Evolutionary conservation across 2,329 filamentous ascomycete species (phyloP).

Genomic region (Rhynchosporium secalis): DNA sequence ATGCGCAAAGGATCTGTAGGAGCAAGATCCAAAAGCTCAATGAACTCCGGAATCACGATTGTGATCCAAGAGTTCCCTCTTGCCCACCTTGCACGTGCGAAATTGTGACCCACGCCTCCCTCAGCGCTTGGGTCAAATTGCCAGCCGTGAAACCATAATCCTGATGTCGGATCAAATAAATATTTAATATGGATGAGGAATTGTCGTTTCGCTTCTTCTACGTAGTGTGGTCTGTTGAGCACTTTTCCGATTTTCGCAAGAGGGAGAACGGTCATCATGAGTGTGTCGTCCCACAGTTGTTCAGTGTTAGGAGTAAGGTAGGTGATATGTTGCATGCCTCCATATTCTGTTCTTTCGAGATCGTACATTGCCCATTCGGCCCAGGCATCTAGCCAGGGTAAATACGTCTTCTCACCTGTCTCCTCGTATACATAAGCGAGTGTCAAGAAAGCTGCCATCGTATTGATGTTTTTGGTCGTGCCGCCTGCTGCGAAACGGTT

Average conservation of each 20-base stretch:
- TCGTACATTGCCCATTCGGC: conserved; percentile 82
- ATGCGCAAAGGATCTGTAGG: conserved; percentile 51
- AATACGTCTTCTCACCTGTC: conserved; percentile 65
- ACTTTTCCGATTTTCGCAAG: conserved; percentile 71
- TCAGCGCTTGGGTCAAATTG: conserved; percentile 54
- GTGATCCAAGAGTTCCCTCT: conserved; percentile 73
- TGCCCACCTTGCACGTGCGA: conserved; percentile 58
- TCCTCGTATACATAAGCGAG: conserved; percentile 78
- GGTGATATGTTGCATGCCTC: conserved; percentile 43
- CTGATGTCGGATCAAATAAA: conserved; percentile 69
- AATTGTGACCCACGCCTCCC: conserved; percentile 56
- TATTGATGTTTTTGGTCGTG: conserved; percentile 85
- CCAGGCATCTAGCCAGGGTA: conserved; percentile 79
- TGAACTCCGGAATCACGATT: conserved; percentile 79
- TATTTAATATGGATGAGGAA: conserved; percentile 79
- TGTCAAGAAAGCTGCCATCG: conserved; percentile 76
- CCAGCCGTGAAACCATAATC: conserved; percentile 79
- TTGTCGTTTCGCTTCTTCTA: conserved; percentile 76
- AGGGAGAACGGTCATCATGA: conserved; percentile 86
- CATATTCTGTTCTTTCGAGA: conserved; percentile 68
- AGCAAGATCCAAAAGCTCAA: conserved; percentile 68
- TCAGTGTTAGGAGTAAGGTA: conserved; percentile 67
- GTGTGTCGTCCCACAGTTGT: conserved; percentile 81
- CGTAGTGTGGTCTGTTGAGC: conserved; percentile 68
- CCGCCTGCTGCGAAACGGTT: conserved; percentile 53